Evolutionary conservation across 1,139 yeast species (phyloP).

Genomic region (Torulaspora pretoriensis): DNA sequence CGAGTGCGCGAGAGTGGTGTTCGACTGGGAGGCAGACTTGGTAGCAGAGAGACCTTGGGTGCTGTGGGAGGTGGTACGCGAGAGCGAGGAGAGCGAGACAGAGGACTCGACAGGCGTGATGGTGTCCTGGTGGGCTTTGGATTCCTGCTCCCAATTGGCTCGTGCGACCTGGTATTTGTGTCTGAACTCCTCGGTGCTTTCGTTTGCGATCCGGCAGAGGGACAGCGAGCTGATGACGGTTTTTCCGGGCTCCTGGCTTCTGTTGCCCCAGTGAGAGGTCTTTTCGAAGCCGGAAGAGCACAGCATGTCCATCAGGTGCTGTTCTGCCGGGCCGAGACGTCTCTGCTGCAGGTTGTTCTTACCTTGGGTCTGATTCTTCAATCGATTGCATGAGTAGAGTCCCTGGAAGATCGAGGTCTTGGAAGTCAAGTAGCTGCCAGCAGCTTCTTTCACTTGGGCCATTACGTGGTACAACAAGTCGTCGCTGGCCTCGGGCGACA

Average conservation of each 20-base stretch:
- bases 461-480: constrained; percentile 40
- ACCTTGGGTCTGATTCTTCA: constrained; percentile 20
- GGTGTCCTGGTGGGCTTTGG: constrained; percentile 10
- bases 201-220: constrained; percentile 59
- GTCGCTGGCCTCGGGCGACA: constrained; percentile 29
- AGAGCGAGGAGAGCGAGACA: constrained; percentile 7
- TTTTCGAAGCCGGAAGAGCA: constrained; percentile 80
- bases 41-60: not conserved
- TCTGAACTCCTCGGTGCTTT: constrained; percentile 35
- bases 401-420: constrained; percentile 73
- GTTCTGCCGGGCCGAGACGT: constrained; percentile 84
- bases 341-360: constrained; percentile 32
- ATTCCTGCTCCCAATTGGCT: constrained; percentile 27
- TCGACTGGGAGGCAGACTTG: constrained; percentile 17
- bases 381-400: constrained; percentile 40
- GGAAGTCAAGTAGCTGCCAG: constrained; percentile 57
- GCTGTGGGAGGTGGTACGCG: constrained; percentile 1
- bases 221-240: constrained; percentile 84
- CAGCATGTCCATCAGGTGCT: constrained; percentile 89
- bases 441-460: constrained; percentile 62
- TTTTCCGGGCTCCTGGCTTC: constrained; percentile 79
- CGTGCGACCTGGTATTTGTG: constrained; percentile 25
- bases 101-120: constrained; percentile 11
- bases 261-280: constrained; percentile 77
- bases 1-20: constrained; percentile 16